Conservation (phyloP, 2,329 filamentous ascomycete genomes). For the Hymenoscyphus occultus region DNA sequence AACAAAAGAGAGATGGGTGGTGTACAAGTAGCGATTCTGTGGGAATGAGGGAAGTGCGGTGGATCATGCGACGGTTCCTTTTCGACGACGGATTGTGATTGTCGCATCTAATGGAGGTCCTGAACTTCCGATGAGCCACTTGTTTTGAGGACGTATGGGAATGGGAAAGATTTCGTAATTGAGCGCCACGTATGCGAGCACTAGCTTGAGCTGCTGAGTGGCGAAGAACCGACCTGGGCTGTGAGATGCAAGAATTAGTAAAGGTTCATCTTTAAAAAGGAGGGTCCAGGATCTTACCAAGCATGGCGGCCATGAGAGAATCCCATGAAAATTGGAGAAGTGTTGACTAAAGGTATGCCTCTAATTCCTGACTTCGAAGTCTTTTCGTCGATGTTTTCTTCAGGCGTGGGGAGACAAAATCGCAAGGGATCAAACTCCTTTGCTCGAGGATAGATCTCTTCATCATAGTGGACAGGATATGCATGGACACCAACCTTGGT, state of each 20-base stretch:
- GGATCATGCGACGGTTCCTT: conserved; percentile 12
- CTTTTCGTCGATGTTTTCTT: not conserved
- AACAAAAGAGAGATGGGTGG: not conserved
- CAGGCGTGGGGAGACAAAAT: conserved; percentile 13
- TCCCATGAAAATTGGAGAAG: conserved; percentile 27
- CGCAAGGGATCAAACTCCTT: conserved; percentile 23
- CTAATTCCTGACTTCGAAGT: conserved; percentile 15
- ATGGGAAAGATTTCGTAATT: conserved; percentile 30
- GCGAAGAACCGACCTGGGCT: conserved; percentile 31
- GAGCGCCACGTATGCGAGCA: conserved; percentile 28
- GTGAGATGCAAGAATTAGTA: conserved; percentile 20
- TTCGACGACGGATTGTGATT: conserved; percentile 29
- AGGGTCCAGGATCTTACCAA: conserved; percentile 25
- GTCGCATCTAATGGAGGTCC: conserved; percentile 34
- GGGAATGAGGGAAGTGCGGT: not conserved
- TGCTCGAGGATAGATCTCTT: conserved; percentile 20
- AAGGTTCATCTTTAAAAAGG: conserved; percentile 17
- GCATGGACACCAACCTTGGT: conserved; percentile 37
- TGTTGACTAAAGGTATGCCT: conserved; percentile 29
- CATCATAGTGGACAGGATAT: conserved; percentile 26
- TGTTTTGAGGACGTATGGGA: conserved; percentile 33
- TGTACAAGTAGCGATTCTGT: not conserved
- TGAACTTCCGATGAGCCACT: conserved; percentile 34
- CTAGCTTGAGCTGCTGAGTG: conserved; percentile 27
- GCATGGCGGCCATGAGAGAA: conserved; percentile 36